These are phyloP conservation scores for Wickerhamiella vanderwaltii DNA, from an alignment of 805 yeast species.

Conservation along the genomic window DNA sequence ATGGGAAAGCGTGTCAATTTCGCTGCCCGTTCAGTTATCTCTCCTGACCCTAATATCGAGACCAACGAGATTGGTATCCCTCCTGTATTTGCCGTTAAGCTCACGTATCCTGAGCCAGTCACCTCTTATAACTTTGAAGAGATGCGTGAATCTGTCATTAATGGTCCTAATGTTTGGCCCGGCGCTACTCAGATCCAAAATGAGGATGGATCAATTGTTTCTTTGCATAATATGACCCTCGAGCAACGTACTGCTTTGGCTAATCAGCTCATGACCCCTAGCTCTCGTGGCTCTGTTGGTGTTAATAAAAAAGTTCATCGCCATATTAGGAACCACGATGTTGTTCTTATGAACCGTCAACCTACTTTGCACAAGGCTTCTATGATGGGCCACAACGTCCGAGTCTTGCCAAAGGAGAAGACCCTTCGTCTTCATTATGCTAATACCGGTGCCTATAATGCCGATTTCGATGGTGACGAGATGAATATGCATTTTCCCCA, in stretches of 20 bases:
- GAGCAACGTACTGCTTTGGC: slow-evolving; percentile 95
- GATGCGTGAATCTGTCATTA: slow-evolving; percentile 85
- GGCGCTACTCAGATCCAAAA: slow-evolving; percentile 95
- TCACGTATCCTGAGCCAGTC: slow-evolving; percentile 97
- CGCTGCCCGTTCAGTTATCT: slow-evolving; percentile 97
- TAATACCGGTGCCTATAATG: slow-evolving; percentile 97
- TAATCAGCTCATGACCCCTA: slow-evolving; percentile 84
- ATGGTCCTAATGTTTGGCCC: slow-evolving; percentile 98
- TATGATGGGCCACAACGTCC: slow-evolving; percentile 98
- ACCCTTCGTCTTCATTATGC: slow-evolving; percentile 95
- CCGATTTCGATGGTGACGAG: slow-evolving; percentile 99
- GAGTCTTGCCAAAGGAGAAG: slow-evolving; percentile 95
- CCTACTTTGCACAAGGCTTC: slow-evolving; percentile 98
- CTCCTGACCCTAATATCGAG: slow-evolving; percentile 97
- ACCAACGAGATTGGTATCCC: slow-evolving; percentile 98
- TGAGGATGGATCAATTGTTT: slow-evolving; percentile 79
- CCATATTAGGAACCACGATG: slow-evolving; percentile 89
- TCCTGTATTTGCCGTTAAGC: slow-evolving; percentile 90
- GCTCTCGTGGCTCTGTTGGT: slow-evolving; percentile 20
- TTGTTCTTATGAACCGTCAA: slow-evolving; percentile 97
- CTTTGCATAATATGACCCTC: slow-evolving; percentile 73
- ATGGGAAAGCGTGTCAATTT: slow-evolving; percentile 99
- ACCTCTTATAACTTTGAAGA: slow-evolving; percentile 84
- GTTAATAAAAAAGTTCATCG: slow-evolving; percentile 87
- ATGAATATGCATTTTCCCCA: slow-evolving; percentile 99